These are phyloP conservation scores for Aspergillus bridgeri DNA, from an alignment of 495 filamentous ascomycete species.

Conservation along the genomic window DNA sequence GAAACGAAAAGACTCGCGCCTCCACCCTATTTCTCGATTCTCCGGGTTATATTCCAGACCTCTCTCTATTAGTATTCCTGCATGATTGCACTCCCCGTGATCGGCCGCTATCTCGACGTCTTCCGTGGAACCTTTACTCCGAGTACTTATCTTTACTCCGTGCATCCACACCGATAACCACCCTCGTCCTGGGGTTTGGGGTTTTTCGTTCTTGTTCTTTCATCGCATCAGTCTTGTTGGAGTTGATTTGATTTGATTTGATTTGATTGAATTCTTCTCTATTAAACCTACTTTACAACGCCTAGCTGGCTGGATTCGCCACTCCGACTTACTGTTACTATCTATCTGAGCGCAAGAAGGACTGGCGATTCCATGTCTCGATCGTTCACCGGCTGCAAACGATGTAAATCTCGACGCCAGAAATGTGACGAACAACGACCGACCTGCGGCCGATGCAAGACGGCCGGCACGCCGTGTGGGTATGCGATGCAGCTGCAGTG, in stretches of 20 bases:
- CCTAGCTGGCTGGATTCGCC: neutral
- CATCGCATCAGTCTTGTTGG: neutral
- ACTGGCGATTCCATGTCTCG: slow-evolving; percentile 50
- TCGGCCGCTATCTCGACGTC: slow-evolving; percentile 20
- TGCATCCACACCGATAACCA: slow-evolving; percentile 12
- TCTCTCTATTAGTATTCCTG: too few species aligned
- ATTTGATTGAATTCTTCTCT: too few species aligned
- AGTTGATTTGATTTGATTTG: too few species aligned
- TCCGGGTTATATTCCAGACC: too few species aligned
- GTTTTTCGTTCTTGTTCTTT: neutral
- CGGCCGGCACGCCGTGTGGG: slow-evolving; percentile 19
- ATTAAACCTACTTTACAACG: neutral
- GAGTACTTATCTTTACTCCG: slow-evolving; percentile 15
- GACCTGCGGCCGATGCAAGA: slow-evolving; percentile 34
- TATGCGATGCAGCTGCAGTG: slow-evolving; percentile 29
- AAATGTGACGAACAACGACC: slow-evolving; percentile 45
- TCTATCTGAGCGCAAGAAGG: too few species aligned
- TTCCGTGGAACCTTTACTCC: slow-evolving; percentile 11
- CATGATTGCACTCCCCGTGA: slow-evolving; percentile 13
- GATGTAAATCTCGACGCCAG: slow-evolving; percentile 46
- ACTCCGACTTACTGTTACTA: too few species aligned
- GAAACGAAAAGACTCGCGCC: too few species aligned
- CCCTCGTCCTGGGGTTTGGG: neutral
- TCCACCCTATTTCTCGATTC: too few species aligned
- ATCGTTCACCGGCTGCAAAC: slow-evolving; percentile 44